Percentiles rank a stretch among this genome's conserved stretches.
Conservation (phyloP, 495 filamentous ascomycete species). For the Talaromyces trachyspermus region DNA sequence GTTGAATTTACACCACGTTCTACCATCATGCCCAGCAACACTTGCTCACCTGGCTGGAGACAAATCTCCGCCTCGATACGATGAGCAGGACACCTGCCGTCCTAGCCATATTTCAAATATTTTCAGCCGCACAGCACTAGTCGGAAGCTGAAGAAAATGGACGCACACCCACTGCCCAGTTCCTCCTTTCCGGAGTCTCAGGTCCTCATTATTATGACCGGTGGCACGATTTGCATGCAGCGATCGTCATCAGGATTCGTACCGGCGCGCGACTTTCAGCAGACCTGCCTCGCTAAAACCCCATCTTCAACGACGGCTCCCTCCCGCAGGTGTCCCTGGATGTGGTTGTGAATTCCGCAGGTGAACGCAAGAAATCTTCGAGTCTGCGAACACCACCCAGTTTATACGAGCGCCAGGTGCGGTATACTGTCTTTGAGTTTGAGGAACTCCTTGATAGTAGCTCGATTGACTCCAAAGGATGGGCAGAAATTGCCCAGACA, state of each 20-base stretch:
- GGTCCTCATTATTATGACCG: slow-evolving; percentile 87
- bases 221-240: slow-evolving; percentile 95
- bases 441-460: slow-evolving; percentile 81
- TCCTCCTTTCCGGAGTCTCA: slow-evolving; percentile 56
- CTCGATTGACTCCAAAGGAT: slow-evolving; percentile 84
- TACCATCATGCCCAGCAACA: too few species aligned
- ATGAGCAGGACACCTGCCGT: too few species aligned
- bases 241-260: slow-evolving; percentile 57
- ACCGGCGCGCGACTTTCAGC: slow-evolving; percentile 73
- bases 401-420: slow-evolving; percentile 71
- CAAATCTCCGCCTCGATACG: too few species aligned
- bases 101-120: too few species aligned
- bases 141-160: too few species aligned
- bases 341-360: slow-evolving; percentile 42
- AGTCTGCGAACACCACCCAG: slow-evolving; percentile 76
- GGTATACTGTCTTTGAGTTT: slow-evolving; percentile 85
- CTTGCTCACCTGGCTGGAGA: too few species aligned
- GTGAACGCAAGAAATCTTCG: slow-evolving; percentile 35
- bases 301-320: slow-evolving; percentile 84
- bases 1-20: too few species aligned
- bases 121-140: too few species aligned
- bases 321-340: slow-evolving; percentile 46
- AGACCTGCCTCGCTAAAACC: slow-evolving; percentile 76
- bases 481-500: slow-evolving; percentile 74
- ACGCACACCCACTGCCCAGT: slow-evolving; percentile 19